Evolutionary conservation across 2,329 filamentous ascomycete species (phyloP), one percentile per base, ranked within the genome.

Genomic region (Rugonectria rugulosa): DNA sequence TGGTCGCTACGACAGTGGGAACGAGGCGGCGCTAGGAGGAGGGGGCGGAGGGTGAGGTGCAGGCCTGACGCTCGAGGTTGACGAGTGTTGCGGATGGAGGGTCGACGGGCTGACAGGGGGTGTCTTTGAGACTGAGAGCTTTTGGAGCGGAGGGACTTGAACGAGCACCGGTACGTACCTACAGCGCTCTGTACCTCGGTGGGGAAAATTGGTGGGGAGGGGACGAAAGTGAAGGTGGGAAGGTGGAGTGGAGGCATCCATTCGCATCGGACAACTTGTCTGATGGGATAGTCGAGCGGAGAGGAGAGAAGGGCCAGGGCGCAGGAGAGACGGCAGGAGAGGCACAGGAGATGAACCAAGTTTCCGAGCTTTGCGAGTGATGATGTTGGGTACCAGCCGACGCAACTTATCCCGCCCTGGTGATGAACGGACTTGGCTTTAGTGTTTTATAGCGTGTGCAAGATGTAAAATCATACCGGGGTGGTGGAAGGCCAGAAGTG

Each of bases 21-120:
- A 62, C 62, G 62, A 66, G 64, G 62, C 60, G 56, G 53, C 62
- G 50, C 62, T 67, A 65, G 57, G 54, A 41, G 46, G 34, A 46
- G 53, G 51, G 53, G 53, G 51, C 24, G 48, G 44, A n/a, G n/a
- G 49, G 23, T 24, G 37, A 43, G 34, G n/a, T 48, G 44, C 32
- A 48, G 32, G 44, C 44, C 32, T 48, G 34, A 27, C 21, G 29
- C 47, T 50, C 32, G 37, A 41, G 37, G 45, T 31, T 7, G 32
- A 48, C 44, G 23, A 36, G 32, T n/a, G 32, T 24, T 21, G 14
- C 20, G 5, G 14, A n/a, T n/a, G 10, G 11, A 32, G 10, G 24
- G 17, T 32, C 36, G 52, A 44, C 27, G 34, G 32, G 45, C 38
- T 34, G 23, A 26, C 48, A 52, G 47, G 46, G 53, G 14, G 41